phyloP scores from a whole-genome alignment of 2,329 filamentous ascomycete species.

The Neofusicoccum laricinum region DNA sequence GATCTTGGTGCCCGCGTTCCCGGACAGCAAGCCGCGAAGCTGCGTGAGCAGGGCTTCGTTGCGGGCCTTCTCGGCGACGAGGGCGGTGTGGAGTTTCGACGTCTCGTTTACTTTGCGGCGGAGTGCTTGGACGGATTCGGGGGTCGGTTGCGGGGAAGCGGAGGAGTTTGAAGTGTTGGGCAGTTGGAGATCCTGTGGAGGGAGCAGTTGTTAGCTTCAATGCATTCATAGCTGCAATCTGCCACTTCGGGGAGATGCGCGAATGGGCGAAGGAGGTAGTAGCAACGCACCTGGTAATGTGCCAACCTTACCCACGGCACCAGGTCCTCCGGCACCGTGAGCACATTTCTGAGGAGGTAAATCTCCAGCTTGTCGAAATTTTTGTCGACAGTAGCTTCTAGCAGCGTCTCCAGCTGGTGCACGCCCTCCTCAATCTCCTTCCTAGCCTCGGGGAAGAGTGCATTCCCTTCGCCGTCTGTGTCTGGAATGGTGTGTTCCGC shows the following conservation, averaged over 20 bases:
- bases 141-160: conserved; percentile 47
- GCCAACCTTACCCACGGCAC: conserved; percentile 75
- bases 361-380: conserved; percentile 60
- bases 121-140: conserved; percentile 68
- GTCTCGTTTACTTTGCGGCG: conserved; percentile 74
- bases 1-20: conserved; percentile 6
- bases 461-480: conserved; percentile 36
- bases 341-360: conserved; percentile 78
- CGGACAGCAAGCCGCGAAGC: conserved; percentile 58
- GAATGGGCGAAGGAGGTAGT: neutral
- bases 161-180: conserved; percentile 19
- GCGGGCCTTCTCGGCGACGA: conserved; percentile 66
- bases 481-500: conserved; percentile 44
- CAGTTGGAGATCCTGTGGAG: neutral
- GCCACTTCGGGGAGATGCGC: no score
- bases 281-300: conserved; percentile 71
- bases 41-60: conserved; percentile 70
- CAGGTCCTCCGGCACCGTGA: conserved; percentile 57
- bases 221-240: neutral
- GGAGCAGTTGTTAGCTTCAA: neutral
- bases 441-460: conserved; percentile 49
- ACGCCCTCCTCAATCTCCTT: conserved; percentile 81
- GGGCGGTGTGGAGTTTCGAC: conserved; percentile 67
- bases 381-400: conserved; percentile 49
- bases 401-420: conserved; percentile 48